phyloP scores from a whole-genome alignment of 345 rosid species.

The Garcia nutans region DNA sequence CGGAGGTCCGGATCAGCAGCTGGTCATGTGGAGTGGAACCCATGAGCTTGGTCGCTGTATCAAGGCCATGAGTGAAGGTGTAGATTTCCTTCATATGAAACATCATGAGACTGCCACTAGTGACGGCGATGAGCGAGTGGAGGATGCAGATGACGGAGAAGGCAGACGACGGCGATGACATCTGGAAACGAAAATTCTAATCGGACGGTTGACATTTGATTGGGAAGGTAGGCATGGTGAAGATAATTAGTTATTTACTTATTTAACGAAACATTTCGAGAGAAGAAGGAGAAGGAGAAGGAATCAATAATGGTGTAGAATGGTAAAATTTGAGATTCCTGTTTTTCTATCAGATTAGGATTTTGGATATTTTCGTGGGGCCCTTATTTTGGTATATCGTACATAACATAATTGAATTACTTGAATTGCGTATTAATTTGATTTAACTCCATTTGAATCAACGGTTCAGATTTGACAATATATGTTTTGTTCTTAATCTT shows the following conservation, averaged over 20 bases:
- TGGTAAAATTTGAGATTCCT: too few relatives aligned
- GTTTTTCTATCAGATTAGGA: too few relatives aligned
- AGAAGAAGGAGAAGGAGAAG: neutral
- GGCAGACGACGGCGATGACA: conserved; percentile 36
- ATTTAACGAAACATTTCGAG: too few relatives aligned
- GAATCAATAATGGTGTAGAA: too few relatives aligned
- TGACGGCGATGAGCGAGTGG: conserved; percentile 71
- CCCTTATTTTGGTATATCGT: too few relatives aligned
- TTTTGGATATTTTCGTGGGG: too few relatives aligned
- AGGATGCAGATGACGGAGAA: conserved; percentile 63
- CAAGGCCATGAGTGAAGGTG: conserved; percentile 59
- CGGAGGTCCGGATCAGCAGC: conserved; percentile 76
- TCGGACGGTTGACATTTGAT: neutral
- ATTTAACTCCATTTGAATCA: too few relatives aligned
- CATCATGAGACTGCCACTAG: conserved; percentile 76
- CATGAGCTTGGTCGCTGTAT: conserved; percentile 53
- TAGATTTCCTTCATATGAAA: conserved; percentile 67
- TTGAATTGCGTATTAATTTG: too few relatives aligned
- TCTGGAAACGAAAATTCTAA: conserved; percentile 6
- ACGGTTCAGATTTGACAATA: too few relatives aligned
- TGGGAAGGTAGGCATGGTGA: neutral
- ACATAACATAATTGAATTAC: too few relatives aligned
- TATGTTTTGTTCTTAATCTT: too few relatives aligned
- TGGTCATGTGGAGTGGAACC: conserved; percentile 95
- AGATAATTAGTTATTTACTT: too few relatives aligned